Evolutionary conservation across 768 basidiomycete genomes (phyloP), one percentile per base, ranked within the genome.

Genomic region (Termitomyces sp.): DNA sequence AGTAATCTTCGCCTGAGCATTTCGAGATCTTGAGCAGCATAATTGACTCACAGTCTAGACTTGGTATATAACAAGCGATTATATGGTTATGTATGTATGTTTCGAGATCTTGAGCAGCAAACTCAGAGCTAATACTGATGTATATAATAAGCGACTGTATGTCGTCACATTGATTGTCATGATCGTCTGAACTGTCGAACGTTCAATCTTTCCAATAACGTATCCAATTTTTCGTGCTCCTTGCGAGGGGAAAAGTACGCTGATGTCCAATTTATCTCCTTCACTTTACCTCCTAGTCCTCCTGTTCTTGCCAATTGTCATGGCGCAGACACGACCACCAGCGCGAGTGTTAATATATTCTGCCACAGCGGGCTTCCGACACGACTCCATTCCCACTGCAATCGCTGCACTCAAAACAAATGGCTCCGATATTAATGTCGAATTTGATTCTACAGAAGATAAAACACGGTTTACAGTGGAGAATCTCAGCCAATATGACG

Each of bases 321-420:
- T 59, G 54, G 54, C 52, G 2, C 57, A 56, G 31, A 31, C 60
- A n/a, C 68, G 66, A 51, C 37, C 14, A 53, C 40, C 29, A 6
- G 74, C 79, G 7, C 74, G 74, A n/a, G 67, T 91, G 9, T 76
- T 89, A 38, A 81, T 86, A 17, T 89, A 86, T 65, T 84, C 87
- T 25, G 82, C 82, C 2, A 91, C 87, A 0, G 69, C 72, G 6
- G 82, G 79, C 5, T 92, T 81, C 70, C 77, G 88, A 60, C 91
- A 92, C 67, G 89, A 90, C 62, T 88, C 86, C 3, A 92, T 92
- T 59, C 89, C 89, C 0, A 83, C 84, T 1, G 88, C 89, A 4
- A 82, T 89, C 32, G 72, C 81, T 47, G 82, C 81, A 0, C 71
- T 92, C 45, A 79, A 80, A 59, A 69, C 75, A 1, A 77, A 75